Evolutionary conservation across 805 yeast genomes (phyloP), one percentile per base, ranked within the genome.

Genomic region (Candida germanica): DNA sequence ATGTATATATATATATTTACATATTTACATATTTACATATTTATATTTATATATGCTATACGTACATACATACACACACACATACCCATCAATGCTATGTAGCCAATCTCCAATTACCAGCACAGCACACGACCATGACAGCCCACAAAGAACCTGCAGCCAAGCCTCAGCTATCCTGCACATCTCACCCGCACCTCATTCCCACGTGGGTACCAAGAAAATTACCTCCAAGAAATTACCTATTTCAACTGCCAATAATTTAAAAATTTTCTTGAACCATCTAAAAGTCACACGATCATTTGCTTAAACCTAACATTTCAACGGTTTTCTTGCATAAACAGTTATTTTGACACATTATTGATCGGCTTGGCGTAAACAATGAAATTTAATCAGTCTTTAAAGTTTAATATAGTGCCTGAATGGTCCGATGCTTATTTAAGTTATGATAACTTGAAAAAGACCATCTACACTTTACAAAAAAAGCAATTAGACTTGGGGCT

Each of bases 381-480:
- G 78, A 72, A 72, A 58, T 72, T 72, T 44, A 62, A 72, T 20
- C 75, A 71, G 40, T 70, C 76, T 21, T 54, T 72, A 35, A 70
- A 70, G 50, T 68, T 71, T 44, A 71, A 71, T 44, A 69, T 73
- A n/a, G 78, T 72, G 23, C 78, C 78, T 4, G 78, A 72, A 49
- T 72, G 77, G 76, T 62, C 60, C 43, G 76, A 71, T 35, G 46
- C 56, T 30, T 72, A 72, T 42, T 48, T 72, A 42, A 61, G 67
- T 38, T 71, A 72, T 43, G 62, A 71, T 6, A 67, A 69, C 8
- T 56, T 80, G 45, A 80, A 80, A 50, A 77, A 78, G 48, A 50
- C 67, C 20, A 72, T 79, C 23, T 80, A 80, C 50, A 60, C 67
- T 42, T 62, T 80, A 24, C 83, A 78, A 39, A 61, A 62, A 38